Evolutionary conservation across 805 yeast genomes (phyloP).

Genomic region (Starmerella stigmatis): DNA sequence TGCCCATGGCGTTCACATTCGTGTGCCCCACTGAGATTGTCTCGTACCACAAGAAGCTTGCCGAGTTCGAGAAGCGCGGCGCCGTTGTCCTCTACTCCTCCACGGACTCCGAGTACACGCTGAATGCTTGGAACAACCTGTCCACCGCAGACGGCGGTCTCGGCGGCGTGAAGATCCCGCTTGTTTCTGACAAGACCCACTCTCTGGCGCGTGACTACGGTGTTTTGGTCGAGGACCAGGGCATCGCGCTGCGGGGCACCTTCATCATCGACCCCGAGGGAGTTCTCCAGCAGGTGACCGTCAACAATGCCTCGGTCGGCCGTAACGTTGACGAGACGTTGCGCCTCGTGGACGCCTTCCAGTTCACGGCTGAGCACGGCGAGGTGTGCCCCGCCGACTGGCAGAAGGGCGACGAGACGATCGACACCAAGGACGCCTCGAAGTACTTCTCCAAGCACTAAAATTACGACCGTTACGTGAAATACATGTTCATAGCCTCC

Average conservation of each 20-base stretch:
- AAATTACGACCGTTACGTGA: neutral
- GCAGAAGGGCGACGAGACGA: slow-evolving; percentile 89
- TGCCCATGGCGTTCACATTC: slow-evolving; percentile 98
- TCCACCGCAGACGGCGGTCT: slow-evolving; percentile 96
- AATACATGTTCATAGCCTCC: neutral
- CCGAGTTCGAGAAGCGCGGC: slow-evolving; percentile 77
- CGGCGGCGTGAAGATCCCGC: slow-evolving; percentile 89
- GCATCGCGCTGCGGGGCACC: slow-evolving; percentile 95
- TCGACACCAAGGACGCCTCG: slow-evolving; percentile 36
- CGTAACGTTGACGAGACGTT: slow-evolving; percentile 96
- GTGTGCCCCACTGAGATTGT: slow-evolving; percentile 99
- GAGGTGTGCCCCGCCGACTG: slow-evolving; percentile 99
- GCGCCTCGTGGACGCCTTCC: slow-evolving; percentile 97
- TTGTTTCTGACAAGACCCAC: slow-evolving; percentile 95
- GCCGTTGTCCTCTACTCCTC: slow-evolving; percentile 90
- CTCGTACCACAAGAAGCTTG: slow-evolving; percentile 93
- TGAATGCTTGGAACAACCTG: slow-evolving; percentile 96
- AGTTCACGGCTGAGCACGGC: slow-evolving; percentile 97
- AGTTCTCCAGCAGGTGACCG: slow-evolving; percentile 85
- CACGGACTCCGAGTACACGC: slow-evolving; percentile 95
- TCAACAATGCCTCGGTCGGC: slow-evolving; percentile 98
- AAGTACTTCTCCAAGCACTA: slow-evolving; percentile 25
- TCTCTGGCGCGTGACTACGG: slow-evolving; percentile 90
- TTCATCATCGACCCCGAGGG: slow-evolving; percentile 97
- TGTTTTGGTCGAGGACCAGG: slow-evolving; percentile 91